phyloP scores from a whole-genome alignment of 495 filamentous ascomycete genomes.

The Glutinoglossum americanum region DNA sequence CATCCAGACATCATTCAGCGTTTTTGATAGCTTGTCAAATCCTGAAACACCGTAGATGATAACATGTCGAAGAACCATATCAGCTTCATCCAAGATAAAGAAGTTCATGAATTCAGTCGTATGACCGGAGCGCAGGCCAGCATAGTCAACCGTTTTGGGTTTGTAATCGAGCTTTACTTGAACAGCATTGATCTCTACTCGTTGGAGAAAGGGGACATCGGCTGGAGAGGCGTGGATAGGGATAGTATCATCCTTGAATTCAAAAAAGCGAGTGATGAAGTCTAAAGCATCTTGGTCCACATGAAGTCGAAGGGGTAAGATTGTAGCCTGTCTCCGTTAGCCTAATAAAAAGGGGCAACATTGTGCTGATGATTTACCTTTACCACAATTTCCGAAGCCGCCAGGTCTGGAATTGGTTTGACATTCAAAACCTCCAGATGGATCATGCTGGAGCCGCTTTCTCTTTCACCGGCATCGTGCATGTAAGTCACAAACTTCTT shows the following conservation, averaged over 20 bases:
- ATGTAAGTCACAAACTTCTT: constrained; percentile 93
- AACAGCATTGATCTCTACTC: constrained; percentile 67
- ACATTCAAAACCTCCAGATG: constrained; percentile 78
- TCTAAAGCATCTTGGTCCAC: constrained; percentile 97
- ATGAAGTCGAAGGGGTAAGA: constrained; percentile 77
- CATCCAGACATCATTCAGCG: constrained; percentile 92
- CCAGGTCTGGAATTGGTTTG: constrained; percentile 57
- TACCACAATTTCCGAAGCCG: constrained; percentile 76
- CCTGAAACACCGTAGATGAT: constrained; percentile 85
- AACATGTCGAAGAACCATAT: constrained; percentile 68
- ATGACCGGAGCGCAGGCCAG: constrained; percentile 82
- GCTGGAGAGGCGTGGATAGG: constrained; percentile 25
- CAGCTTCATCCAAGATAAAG: constrained; percentile 69
- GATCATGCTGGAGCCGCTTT: constrained; percentile 70
- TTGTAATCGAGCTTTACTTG: constrained; percentile 87
- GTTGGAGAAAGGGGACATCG: constrained; percentile 75
- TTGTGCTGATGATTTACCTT: constrained; percentile 27
- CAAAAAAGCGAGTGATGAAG: constrained; percentile 92
- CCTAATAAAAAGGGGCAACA: not conserved
- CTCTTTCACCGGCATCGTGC: constrained; percentile 61
- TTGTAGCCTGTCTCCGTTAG: constrained; percentile 31
- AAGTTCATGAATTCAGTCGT: constrained; percentile 99
- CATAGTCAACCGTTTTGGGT: constrained; percentile 89
- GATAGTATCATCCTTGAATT: constrained; percentile 68
- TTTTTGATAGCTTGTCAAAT: constrained; percentile 69